A percentile compares a stretch with the other conserved stretches of the same genome.
Conservation (phyloP, 2,329 filamentous ascomycete species). For the Talaromyces sp. region DNA sequence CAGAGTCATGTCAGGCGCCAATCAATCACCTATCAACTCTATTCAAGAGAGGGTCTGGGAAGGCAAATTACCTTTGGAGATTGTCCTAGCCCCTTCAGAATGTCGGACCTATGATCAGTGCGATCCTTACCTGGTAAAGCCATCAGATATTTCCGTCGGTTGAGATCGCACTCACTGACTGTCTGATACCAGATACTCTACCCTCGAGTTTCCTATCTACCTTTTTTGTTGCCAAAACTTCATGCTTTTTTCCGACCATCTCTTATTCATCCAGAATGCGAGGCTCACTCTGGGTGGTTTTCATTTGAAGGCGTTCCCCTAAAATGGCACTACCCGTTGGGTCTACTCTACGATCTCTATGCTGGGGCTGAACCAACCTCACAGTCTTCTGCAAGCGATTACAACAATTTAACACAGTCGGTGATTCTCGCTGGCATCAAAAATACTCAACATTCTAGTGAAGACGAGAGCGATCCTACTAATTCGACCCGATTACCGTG, state of each 20-base stretch:
- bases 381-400: constrained; percentile 21
- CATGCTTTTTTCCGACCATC: constrained; percentile 59
- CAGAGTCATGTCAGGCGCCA: constrained; percentile 15
- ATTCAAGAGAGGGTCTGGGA: constrained; percentile 54
- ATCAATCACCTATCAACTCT: constrained; percentile 26
- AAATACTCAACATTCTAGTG: constrained; percentile 6
- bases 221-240: constrained; percentile 60
- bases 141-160: neutral
- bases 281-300: constrained; percentile 57
- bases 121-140: constrained; percentile 56
- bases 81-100: constrained; percentile 56
- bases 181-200: constrained; percentile 50
- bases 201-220: constrained; percentile 65
- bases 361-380: constrained; percentile 51
- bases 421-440: constrained; percentile 14
- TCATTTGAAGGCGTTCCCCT: constrained; percentile 64
- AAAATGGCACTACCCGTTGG: constrained; percentile 69
- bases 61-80: constrained; percentile 58
- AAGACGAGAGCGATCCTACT: constrained; percentile 20
- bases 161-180: neutral
- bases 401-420: constrained; percentile 21
- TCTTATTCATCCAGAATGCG: constrained; percentile 56
- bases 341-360: constrained; percentile 67
- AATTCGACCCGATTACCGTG: constrained; percentile 51
- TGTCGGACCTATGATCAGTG: constrained; percentile 58